A percentile compares a stretch with the other conserved stretches of the same genome.
These are phyloP conservation scores for Pholiota microspora DNA, from an alignment of 768 basidiomycete genomes.

Conservation along the genomic window DNA sequence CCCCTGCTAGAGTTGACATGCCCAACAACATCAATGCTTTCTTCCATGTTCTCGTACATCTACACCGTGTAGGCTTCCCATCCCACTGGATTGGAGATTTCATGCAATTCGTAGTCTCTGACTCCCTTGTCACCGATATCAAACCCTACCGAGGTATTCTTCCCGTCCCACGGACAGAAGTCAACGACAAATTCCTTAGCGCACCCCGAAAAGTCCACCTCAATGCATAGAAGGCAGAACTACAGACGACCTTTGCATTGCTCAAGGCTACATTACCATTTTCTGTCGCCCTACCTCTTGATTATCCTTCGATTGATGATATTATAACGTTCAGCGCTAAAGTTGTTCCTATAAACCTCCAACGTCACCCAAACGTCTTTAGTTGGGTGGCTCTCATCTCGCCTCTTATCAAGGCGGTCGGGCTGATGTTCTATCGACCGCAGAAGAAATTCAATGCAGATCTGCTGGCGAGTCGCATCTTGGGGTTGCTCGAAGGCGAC, in stretches of 20 bases:
- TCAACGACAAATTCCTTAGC: not conserved
- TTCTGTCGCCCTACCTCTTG: not conserved
- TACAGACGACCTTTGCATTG: conserved; percentile 7
- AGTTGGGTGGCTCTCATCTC: conserved; percentile 1
- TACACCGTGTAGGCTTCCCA: conserved; percentile 13
- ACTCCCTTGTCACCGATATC: conserved; percentile 8
- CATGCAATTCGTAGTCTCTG: conserved; percentile 6
- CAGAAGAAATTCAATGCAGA: conserved; percentile 1
- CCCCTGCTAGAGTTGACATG: conserved; percentile 7
- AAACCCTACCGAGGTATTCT: conserved; percentile 4
- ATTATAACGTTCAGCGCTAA: conserved; percentile 4
- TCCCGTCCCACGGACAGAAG: conserved; percentile 6
- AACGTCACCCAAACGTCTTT: not conserved
- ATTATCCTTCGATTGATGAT: conserved; percentile 3
- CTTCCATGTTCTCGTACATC: conserved; percentile 11
- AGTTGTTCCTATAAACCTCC: not conserved
- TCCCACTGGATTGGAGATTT: conserved; percentile 19
- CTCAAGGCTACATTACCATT: conserved; percentile 4
- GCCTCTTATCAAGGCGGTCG: conserved; percentile 10
- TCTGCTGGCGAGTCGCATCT: not conserved
- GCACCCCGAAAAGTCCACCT: conserved; percentile 7
- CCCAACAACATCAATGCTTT: conserved; percentile 14
- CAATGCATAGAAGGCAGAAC: conserved; percentile 5
- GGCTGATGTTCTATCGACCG: conserved; percentile 13
- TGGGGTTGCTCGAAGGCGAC: conserved; percentile 9